Evolutionary conservation across 2,329 filamentous ascomycete species (phyloP).

Genomic region (Emmonsiellopsis sp.): DNA sequence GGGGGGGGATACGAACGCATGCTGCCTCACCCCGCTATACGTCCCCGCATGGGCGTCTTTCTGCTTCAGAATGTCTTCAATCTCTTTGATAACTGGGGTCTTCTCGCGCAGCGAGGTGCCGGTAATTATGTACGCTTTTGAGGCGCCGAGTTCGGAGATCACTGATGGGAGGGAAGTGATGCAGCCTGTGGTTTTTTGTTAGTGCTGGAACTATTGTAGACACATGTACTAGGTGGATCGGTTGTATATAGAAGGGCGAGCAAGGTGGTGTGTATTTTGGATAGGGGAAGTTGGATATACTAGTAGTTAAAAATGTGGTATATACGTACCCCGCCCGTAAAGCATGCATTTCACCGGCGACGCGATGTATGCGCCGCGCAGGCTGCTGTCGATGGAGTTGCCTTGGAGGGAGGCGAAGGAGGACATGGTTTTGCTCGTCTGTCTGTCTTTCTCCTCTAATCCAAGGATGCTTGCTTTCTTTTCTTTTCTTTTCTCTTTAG

Average conservation of each 20-base stretch:
- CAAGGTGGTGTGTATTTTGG: not conserved
- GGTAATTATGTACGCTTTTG: slow-evolving; percentile 12
- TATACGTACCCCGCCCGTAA: slow-evolving; percentile 9
- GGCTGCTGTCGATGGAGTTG: slow-evolving; percentile 4
- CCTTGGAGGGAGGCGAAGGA: slow-evolving; percentile 1
- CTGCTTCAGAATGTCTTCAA: slow-evolving; percentile 5
- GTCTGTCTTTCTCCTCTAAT: no score
- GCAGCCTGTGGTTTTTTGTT: slow-evolving; percentile 3
- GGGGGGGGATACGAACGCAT: slow-evolving; percentile 4
- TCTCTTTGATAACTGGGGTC: slow-evolving; percentile 10
- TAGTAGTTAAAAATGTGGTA: no score
- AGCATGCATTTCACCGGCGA: slow-evolving; percentile 10
- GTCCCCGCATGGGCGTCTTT: slow-evolving; percentile 5
- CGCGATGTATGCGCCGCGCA: slow-evolving; percentile 7
- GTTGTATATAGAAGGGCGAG: not conserved
- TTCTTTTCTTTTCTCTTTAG: no score
- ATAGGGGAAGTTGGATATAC: not conserved
- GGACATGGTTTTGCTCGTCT: not conserved
- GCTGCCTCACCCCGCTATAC: slow-evolving; percentile 9
- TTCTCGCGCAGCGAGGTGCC: slow-evolving; percentile 10
- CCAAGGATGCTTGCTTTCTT: no score
- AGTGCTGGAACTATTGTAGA: not conserved
- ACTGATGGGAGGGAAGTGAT: slow-evolving; percentile 6
- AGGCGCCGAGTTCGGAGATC: slow-evolving; percentile 6
- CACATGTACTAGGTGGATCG: not conserved